Conservation (phyloP, 2,329 filamentous ascomycete genomes). For the Fusarium pseudoanthophilum region DNA sequence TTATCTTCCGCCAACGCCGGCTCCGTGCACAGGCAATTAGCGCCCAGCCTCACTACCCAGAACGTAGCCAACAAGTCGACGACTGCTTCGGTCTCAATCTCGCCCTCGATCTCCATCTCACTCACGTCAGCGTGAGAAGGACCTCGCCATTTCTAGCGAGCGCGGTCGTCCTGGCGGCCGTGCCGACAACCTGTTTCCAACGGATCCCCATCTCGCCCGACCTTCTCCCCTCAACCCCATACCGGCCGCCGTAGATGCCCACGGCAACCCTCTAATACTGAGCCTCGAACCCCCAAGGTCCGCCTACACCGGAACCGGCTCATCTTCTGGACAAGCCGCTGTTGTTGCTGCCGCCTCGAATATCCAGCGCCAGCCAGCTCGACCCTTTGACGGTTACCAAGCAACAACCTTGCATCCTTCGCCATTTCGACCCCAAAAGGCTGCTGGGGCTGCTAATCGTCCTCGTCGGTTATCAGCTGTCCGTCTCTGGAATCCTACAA, state of each 20-base stretch:
- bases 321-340: conserved; percentile 31
- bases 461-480: conserved; percentile 57
- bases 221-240: conserved; percentile 35
- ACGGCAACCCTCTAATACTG: conserved; percentile 45
- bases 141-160: conserved; percentile 45
- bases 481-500: conserved; percentile 70
- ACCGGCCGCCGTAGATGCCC: conserved; percentile 46
- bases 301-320: conserved; percentile 43
- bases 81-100: not conserved
- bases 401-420: conserved; percentile 34
- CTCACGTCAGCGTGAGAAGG: conserved; percentile 41
- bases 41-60: conserved; percentile 12
- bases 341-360: conserved; percentile 38
- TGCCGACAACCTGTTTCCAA: conserved; percentile 56
- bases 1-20: conserved; percentile 30
- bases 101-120: conserved; percentile 5
- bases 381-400: conserved; percentile 30
- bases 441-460: conserved; percentile 43
- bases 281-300: conserved; percentile 48
- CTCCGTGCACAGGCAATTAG: conserved; percentile 30
- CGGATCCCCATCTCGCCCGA: conserved; percentile 59
- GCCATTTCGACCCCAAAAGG: conserved; percentile 58
- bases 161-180: conserved; percentile 61
- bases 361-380: conserved; percentile 11
- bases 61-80: conserved; percentile 16